Evolutionary conservation across 805 yeast species (phyloP), one percentile per base, ranked within the genome.

Genomic region (Ogataea thermomethanolica): DNA sequence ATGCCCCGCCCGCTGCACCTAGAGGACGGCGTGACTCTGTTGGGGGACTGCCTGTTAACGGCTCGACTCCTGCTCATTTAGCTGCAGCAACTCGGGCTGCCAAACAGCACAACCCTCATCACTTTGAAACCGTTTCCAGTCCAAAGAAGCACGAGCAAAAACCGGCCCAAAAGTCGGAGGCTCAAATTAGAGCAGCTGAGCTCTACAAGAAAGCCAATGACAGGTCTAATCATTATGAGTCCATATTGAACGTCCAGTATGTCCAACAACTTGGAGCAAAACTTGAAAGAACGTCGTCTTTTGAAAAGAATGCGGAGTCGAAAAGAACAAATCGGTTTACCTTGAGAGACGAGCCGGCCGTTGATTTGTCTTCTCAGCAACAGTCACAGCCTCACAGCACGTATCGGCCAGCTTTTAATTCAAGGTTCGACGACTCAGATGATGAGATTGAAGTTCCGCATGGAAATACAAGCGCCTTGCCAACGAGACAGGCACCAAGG

Each of bases 401-500:
- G 3, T n/a, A 14, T 8, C 50, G 17, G 35, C 13, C 44, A 39
- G 23, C 48, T 5, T 74, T 69, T 59, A 72, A 64, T 41, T 79
- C 87, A 1, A 67, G 86, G 50, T 73, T 79, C 46, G 68, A 66
- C 5, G 88, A 81, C 54, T 78, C 84, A 3, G 85, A 80, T 51
- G 79, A 81, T 10, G 78, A 72, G 11, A 9, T 26, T 20, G 48
- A 43, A 15, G 31, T 36, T n/a, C 12, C 17, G 5, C 61, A 9
- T 20, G 25, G 14, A 20, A n/a, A 17, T 10, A 20, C 41, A 46
- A 52, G 49, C 22, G 29, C 17, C 17, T 46, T 43, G 34, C 53
- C 56, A 11, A 36, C 52, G 4, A 17, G 44, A 10, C 40, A 48
- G 3, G 43, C 61, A 0, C 31, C 59, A 15, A 57, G 68, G 40